phyloP scores from a whole-genome alignment of 2,329 filamentous ascomycete species.

The Diaporthe australafricana region DNA sequence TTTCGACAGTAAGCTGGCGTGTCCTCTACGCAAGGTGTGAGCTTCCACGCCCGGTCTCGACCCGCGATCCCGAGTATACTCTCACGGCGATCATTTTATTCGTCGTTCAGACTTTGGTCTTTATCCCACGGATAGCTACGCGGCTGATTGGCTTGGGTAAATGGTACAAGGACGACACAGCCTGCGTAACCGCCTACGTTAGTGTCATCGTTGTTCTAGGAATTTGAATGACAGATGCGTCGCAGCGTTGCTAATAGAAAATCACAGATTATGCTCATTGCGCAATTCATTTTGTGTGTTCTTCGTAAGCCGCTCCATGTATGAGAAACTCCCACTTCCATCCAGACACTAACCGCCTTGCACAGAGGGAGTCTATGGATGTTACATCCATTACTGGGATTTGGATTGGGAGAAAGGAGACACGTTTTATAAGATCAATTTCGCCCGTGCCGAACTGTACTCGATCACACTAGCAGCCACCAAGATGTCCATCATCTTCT shows the following conservation, averaged over 20 bases:
- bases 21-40: slow-evolving; percentile 24
- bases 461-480: slow-evolving; percentile 20
- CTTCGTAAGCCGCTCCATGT: neutral
- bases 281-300: slow-evolving; percentile 27
- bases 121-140: slow-evolving; percentile 16
- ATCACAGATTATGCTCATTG: slow-evolving; percentile 1
- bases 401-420: slow-evolving; percentile 25
- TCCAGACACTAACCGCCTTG: neutral
- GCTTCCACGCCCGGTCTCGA: slow-evolving; percentile 25
- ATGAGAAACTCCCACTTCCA: accelerated
- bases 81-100: slow-evolving; percentile 25
- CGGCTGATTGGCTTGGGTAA: neutral
- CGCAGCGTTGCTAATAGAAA: neutral
- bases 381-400: slow-evolving; percentile 31
- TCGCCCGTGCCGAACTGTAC: slow-evolving; percentile 26
- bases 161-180: slow-evolving; percentile 29
- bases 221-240: too few relatives aligned
- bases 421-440: slow-evolving; percentile 25
- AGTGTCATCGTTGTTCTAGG: neutral
- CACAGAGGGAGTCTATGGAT: slow-evolving; percentile 20
- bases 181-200: slow-evolving; percentile 29
- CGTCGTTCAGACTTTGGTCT: slow-evolving; percentile 25
- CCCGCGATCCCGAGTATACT: slow-evolving; percentile 28
- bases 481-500: slow-evolving; percentile 32
- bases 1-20: slow-evolving; percentile 20